Percentiles rank a stretch among this genome's conserved stretches.
Conservation (phyloP, 306 rosid genomes). For the Prinsepia uniflora region DNA sequence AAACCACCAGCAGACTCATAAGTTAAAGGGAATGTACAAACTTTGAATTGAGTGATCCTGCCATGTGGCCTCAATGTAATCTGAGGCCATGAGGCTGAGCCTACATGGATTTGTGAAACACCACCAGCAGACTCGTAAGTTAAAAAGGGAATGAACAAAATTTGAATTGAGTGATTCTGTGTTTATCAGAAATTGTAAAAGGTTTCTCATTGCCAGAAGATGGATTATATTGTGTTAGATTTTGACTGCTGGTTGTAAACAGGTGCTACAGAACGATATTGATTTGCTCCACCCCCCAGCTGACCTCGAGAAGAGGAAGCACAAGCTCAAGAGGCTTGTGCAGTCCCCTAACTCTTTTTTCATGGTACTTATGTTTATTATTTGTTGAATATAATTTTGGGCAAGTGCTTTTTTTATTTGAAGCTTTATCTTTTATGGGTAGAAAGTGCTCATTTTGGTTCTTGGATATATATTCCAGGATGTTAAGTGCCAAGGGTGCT, state of each 20-base stretch:
- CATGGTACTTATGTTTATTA: constrained; percentile 33
- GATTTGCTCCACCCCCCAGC: constrained; percentile 56
- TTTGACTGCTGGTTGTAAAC: background rate
- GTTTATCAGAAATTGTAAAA: background rate
- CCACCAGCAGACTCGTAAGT: too few species aligned
- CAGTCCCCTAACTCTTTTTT: constrained; percentile 58
- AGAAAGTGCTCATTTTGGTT: background rate
- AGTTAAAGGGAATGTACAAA: too few species aligned
- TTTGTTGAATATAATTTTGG: background rate
- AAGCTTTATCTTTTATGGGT: background rate
- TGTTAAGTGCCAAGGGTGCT: constrained; percentile 55
- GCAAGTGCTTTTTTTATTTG: background rate
- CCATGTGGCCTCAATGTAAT: too few species aligned
- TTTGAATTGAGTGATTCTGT: background rate
- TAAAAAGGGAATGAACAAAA: too few species aligned
- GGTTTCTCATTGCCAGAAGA: background rate
- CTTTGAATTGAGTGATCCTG: too few species aligned
- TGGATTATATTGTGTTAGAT: background rate
- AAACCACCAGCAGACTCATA: too few species aligned
- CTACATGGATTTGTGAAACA: too few species aligned
- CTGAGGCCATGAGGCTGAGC: too few species aligned
- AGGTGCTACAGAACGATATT: constrained; percentile 57
- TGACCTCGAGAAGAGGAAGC: constrained; percentile 62
- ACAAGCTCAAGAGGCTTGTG: constrained; percentile 60
- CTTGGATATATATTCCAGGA: constrained; percentile 23